Base-by-base conservation (phyloP, 1,139 yeast genomes). In the Taphrina communis region DNA sequence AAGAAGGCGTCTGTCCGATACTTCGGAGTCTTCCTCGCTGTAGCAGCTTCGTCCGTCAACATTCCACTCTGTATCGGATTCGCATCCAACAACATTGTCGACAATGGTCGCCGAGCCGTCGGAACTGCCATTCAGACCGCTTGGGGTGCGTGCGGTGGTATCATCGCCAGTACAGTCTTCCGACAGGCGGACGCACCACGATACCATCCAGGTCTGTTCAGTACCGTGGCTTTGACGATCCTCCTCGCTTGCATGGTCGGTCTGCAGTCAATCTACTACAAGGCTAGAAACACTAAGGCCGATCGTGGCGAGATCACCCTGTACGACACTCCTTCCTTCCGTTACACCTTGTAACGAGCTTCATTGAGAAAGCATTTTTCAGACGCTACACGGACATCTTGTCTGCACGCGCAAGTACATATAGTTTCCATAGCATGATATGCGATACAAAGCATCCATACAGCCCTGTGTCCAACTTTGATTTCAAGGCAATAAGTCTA, bases 1-100 rank as follows among this genome's bases (percentile, higher is more conserved):
- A 0, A 83, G 87, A 0, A 77, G 83, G 69, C 84, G 84, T 72
- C 82, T 6, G 88, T 88, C 6, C 79, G 88, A 66, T 86, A 86
- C 74, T 83, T 85, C 73, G 83, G 88, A 56, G 85, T 86, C 87
- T 83, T 86, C 76, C 78, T 85, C 68, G 85, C 85, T 86, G 82
- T 86, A 70, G 86, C 87, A 41, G 74, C 72, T 9, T 76, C 85
- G 68, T 85, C 85, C 74, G 84, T 86, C 76, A 82, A 87, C 0
- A 85, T 84, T 75, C 84, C 85, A n/a, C 81, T 83, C 8, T 82
- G 83, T 58, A 78, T 85, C 66, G 81, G 88, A 2, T 85, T 88
- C 87, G 80, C 85, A 79, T 81, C 57, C 38, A 65, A 65, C 68
- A 65, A 65, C 44, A 56, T 65, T 21, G 58, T 57, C 51, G 68